These are phyloP conservation scores for Phytopythium delawarense DNA, from an alignment of 352 stramenopile genomes.

Conservation along the genomic window DNA sequence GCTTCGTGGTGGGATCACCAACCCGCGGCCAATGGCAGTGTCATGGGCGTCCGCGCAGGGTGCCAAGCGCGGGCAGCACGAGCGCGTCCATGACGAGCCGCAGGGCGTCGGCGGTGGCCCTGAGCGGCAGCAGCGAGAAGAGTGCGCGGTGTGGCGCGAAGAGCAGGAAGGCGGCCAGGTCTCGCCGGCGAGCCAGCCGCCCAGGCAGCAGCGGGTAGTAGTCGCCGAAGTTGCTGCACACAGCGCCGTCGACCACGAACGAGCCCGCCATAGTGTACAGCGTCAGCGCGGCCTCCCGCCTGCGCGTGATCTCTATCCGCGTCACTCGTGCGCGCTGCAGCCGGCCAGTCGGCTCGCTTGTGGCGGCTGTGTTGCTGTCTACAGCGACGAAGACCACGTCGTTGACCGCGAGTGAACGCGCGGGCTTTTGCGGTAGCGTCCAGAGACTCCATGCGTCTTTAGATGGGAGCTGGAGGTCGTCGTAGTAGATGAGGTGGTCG, in stretches of 20 bases:
- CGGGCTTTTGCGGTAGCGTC: slow-evolving; percentile 37
- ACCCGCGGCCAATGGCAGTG: too few species aligned
- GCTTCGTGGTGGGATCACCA: too few species aligned
- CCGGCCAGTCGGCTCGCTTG: background rate
- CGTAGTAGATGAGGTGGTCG: slow-evolving; percentile 44
- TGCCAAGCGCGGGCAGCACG: slow-evolving; percentile 41
- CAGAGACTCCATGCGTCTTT: slow-evolving; percentile 6
- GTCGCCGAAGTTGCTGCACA: slow-evolving; percentile 80
- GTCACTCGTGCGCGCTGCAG: slow-evolving; percentile 17
- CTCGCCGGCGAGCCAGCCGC: slow-evolving; percentile 15
- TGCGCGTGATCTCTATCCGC: slow-evolving; percentile 17
- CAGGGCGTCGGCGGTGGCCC: slow-evolving; percentile 35
- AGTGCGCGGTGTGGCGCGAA: slow-evolving; percentile 44
- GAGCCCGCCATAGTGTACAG: slow-evolving; percentile 69
- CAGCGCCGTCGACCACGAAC: slow-evolving; percentile 56
- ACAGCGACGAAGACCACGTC: too few species aligned
- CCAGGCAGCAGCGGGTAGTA: slow-evolving; percentile 41
- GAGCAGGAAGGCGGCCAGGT: slow-evolving; percentile 40
- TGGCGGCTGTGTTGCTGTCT: too few species aligned
- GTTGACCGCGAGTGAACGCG: slow-evolving; percentile 27
- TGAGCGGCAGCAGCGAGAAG: slow-evolving; percentile 48
- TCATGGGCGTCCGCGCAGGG: slow-evolving; percentile 2
- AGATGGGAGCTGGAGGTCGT: background rate
- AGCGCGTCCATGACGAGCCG: slow-evolving; percentile 37
- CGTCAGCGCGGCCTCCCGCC: slow-evolving; percentile 32